phyloP scores from a whole-genome alignment of 2,329 filamentous ascomycete genomes.

The Nigrograna mackinnonii region DNA sequence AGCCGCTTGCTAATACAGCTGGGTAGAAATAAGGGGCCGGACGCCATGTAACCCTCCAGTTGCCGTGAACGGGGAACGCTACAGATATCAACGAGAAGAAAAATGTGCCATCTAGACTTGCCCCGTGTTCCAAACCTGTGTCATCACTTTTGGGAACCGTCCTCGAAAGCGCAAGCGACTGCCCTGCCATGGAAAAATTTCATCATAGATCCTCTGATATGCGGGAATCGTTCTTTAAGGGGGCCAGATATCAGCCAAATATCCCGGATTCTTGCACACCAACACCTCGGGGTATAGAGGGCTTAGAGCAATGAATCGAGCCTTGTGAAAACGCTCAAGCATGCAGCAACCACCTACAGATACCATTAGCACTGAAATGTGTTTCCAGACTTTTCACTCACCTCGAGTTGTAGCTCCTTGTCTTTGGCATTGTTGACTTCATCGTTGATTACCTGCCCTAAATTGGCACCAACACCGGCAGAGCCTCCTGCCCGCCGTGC shows the following conservation, averaged over 20 bases:
- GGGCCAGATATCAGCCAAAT: too few relatives aligned
- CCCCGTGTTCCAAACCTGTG: too few relatives aligned
- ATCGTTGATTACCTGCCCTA: constrained; percentile 84
- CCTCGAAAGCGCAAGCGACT: too few relatives aligned
- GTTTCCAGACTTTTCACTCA: constrained; percentile 47
- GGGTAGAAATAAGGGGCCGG: constrained; percentile 17
- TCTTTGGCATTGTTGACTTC: constrained; percentile 87
- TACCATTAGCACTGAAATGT: constrained; percentile 7
- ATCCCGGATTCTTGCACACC: too few relatives aligned
- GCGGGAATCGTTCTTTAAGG: too few relatives aligned
- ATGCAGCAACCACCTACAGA: constrained; percentile 79
- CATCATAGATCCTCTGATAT: too few relatives aligned
- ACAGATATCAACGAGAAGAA: constrained; percentile 19
- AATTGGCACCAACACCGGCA: constrained; percentile 87
- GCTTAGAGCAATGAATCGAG: constrained; percentile 89
- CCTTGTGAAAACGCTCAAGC: constrained; percentile 94
- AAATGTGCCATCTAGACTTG: constrained; percentile 12
- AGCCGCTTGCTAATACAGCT: constrained; percentile 23
- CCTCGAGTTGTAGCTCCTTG: constrained; percentile 94
- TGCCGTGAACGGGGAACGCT: constrained; percentile 26
- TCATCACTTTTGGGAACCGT: too few relatives aligned
- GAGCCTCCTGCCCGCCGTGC: constrained; percentile 75
- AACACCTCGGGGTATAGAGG: background rate
- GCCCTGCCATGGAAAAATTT: too few relatives aligned
- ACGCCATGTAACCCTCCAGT: constrained; percentile 24